These are phyloP conservation scores for Paramecium primaurelia DNA, from an alignment of 73 alveolate species.

Conservation along the genomic window DNA sequence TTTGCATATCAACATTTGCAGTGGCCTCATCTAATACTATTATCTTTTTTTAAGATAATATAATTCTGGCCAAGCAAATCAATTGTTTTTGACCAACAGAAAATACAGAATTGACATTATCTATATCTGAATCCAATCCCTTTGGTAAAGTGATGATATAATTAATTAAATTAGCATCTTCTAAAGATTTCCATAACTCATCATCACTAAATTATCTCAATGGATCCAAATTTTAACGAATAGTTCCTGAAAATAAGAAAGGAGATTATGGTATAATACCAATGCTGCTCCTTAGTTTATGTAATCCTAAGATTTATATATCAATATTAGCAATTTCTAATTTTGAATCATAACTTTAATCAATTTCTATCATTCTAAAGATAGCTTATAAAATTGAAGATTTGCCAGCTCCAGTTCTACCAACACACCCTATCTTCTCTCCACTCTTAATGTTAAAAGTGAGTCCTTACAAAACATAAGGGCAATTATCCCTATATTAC, in stretches of 20 bases:
- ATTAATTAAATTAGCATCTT: too few species aligned
- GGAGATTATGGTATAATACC: constrained; percentile 85
- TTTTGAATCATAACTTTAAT: background rate
- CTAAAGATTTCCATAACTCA: too few species aligned
- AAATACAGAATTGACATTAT: background rate
- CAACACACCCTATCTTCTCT: constrained; percentile 89
- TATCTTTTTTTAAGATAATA: constrained; percentile 64
- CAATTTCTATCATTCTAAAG: constrained; percentile 57
- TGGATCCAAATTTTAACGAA: too few species aligned
- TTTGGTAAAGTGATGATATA: too few species aligned
- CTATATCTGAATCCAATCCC: background rate
- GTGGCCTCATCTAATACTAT: constrained; percentile 76
- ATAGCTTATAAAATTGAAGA: constrained; percentile 83
- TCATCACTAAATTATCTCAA: too few species aligned
- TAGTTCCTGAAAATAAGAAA: constrained; percentile 53
- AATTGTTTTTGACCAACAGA: constrained; percentile 58
- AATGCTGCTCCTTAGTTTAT: constrained; percentile 65
- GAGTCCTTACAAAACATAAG: constrained; percentile 67
- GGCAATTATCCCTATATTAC: constrained; percentile 37
- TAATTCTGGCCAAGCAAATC: constrained; percentile 71
- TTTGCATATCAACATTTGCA: constrained; percentile 66
- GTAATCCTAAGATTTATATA: background rate
- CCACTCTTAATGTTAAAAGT: constrained; percentile 75
- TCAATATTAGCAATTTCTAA: constrained; percentile 71
- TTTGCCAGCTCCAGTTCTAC: constrained; percentile 98